Percentiles rank a stretch among this genome's conserved stretches.
These are phyloP conservation scores for Juglanconis oblonga DNA, from an alignment of 2,329 filamentous ascomycete species.

Conservation along the genomic window DNA sequence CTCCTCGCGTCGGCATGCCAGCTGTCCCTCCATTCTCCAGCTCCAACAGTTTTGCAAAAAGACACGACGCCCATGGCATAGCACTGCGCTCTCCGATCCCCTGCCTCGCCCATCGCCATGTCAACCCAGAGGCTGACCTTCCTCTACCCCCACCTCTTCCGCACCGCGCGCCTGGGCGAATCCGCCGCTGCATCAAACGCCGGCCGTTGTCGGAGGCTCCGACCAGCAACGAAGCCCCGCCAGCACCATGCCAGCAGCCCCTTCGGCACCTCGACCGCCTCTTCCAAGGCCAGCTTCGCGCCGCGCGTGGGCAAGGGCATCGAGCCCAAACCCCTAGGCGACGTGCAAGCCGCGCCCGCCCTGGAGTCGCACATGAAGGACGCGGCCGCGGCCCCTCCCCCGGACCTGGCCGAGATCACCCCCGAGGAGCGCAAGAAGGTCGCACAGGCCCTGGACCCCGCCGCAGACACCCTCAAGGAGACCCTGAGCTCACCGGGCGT, in stretches of 20 bases:
- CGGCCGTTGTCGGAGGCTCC: constrained; percentile 23
- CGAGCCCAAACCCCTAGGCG: constrained; percentile 42
- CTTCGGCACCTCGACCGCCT: constrained; percentile 36
- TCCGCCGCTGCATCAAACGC: constrained; percentile 36
- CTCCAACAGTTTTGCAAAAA: background rate
- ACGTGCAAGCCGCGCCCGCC: constrained; percentile 16
- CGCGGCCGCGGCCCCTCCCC: background rate
- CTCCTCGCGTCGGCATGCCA: constrained; percentile 1
- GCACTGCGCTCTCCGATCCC: constrained; percentile 1
- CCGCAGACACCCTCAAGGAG: constrained; percentile 9
- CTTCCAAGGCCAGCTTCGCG: constrained; percentile 44
- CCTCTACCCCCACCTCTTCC: constrained; percentile 66
- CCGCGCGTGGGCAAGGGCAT: constrained; percentile 60
- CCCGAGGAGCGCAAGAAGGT: constrained; percentile 15
- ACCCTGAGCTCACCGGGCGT: constrained; percentile 15
- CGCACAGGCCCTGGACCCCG: constrained; percentile 15
- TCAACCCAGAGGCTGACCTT: constrained; percentile 62
- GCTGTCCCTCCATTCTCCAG: constrained; percentile 4
- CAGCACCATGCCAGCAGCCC: constrained; percentile 27
- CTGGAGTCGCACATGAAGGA: constrained; percentile 16
- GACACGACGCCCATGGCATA: constrained; percentile 12
- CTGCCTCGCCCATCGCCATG: constrained; percentile 42
- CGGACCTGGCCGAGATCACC: constrained; percentile 5
- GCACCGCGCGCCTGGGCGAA: constrained; percentile 46
- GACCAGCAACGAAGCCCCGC: constrained; percentile 18